These are phyloP conservation scores for Moesziomyces sp. DNA, from an alignment of 1,284 basidiomycete genomes.

Conservation along the genomic window DNA sequence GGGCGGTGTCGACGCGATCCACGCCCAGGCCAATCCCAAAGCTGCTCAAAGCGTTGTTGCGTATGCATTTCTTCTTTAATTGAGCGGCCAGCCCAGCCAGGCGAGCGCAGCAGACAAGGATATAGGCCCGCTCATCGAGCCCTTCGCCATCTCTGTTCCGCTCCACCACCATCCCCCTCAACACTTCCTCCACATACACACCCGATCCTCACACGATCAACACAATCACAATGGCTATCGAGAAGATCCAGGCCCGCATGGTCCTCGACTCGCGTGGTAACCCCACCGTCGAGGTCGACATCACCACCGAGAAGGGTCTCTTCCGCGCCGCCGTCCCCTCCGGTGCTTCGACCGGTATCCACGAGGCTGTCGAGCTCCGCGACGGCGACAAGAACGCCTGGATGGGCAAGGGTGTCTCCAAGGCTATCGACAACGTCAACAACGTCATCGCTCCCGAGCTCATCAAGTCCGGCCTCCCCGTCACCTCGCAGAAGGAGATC, in stretches of 20 bases:
- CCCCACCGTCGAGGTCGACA: constrained; percentile 68
- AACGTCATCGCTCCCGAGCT: constrained; percentile 87
- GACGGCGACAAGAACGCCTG: constrained; percentile 93
- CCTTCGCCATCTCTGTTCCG: constrained; percentile 3
- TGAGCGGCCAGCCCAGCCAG: too few species aligned
- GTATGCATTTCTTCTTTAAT: too few species aligned
- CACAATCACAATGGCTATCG: constrained; percentile 54
- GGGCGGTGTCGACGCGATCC: too few species aligned
- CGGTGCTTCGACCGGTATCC: constrained; percentile 96
- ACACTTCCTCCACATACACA: constrained; percentile 5
- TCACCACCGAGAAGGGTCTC: constrained; percentile 73
- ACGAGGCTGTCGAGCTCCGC: constrained; percentile 98
- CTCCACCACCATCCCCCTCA: constrained; percentile 14
- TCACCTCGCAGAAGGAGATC: constrained; percentile 93
- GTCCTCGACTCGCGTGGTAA: constrained; percentile 67
- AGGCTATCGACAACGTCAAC: constrained; percentile 97
- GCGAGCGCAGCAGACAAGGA: constrained; percentile 1
- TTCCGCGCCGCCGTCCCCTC: constrained; percentile 97
- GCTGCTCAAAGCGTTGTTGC: too few species aligned
- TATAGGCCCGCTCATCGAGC: constrained; percentile 21
- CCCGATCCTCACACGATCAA: not conserved
- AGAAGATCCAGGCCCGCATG: constrained; percentile 61
- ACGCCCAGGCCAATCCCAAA: too few species aligned
- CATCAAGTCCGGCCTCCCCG: constrained; percentile 84
- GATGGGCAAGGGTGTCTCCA: constrained; percentile 88